Percentiles rank a stretch among this genome's conserved stretches.
phyloP scores from a whole-genome alignment of 2,329 filamentous ascomycete species.

The Paracoccidioides brasiliensis region DNA sequence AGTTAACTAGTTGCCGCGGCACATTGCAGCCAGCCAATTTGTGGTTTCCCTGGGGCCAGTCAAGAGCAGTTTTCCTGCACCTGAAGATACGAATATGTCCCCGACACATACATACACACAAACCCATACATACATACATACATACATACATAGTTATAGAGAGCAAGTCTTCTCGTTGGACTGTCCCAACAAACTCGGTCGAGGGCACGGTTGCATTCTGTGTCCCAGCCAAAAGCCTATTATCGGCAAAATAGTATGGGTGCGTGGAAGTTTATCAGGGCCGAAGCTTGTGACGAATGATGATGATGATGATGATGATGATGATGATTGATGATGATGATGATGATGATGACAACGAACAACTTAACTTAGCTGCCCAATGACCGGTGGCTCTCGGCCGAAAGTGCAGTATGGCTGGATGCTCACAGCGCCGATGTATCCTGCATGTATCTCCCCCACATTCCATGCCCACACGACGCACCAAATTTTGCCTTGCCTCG shows the following conservation, averaged over 20 bases:
- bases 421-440: not conserved
- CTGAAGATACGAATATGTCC: no score
- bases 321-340: slow-evolving; percentile 1
- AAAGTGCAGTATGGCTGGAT: not conserved
- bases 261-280: not conserved
- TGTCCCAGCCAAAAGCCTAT: not conserved
- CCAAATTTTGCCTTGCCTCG: no score
- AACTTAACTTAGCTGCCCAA: not conserved
- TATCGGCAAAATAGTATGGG: not conserved
- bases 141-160: no score
- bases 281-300: no score
- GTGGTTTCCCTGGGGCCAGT: no score
- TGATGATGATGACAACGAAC: not conserved
- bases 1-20: slow-evolving; percentile 1
- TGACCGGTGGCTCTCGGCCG: not conserved
- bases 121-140: no score
- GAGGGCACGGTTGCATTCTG: not conserved
- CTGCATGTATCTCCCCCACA: no score
- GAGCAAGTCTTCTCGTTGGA: no score
- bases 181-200: not conserved
- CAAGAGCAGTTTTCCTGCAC: not conserved
- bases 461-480: no score
- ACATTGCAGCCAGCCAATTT: no score
- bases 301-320: not conserved
- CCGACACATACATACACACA: no score